Evolutionary conservation across 1,284 basidiomycete species (phyloP), one percentile per base, ranked within the genome.

Genomic region (Ustilago shanxiensis): DNA sequence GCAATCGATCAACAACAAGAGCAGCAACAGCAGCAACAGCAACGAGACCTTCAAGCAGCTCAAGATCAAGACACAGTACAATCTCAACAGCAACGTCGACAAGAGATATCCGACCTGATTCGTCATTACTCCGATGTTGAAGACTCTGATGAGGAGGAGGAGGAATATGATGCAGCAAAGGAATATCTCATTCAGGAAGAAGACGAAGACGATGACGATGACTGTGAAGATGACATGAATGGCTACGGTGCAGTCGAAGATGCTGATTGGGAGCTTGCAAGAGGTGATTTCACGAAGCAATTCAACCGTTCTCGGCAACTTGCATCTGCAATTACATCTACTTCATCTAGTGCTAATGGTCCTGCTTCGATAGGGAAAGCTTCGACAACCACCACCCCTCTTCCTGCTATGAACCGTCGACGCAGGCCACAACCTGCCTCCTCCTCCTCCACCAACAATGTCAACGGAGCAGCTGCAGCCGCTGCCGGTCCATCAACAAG

Each of bases 241-340:
- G 65, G 66, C 10, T 68, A 67, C 35, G 84, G 80, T 18, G 71
- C 72, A 2, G 82, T 85, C 29, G 82, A 85, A 41, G 84, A 84
- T 62, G 84, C 82, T 13, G 84, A 85, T 61, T 85, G 84, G 84
- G 84, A 85, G 58, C 67, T 83, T 2, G 81, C 83, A 1, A 59
- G 83, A 28, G 83, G 83, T 20, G 83, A 85, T 61, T 85, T 85
- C 39, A 85, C 84, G 9, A 85, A 85, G 68, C 80, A 81, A 50
- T 85, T 82, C 80, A 85, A 85, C 37, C 77, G 83, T 2, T 83
- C 83, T 11, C 62, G 83, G 3, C 82, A 84, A 51, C 71, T 84
- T 4, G 82, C 82, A 2, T 66, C 66, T 2, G 79, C 81, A 11
- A 62, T 80, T 51, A 39, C 56, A 35, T 52, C 62, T 6, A 35